Evolutionary conservation across 192 early-diverging fungal genomes (phyloP).

Genomic region (Cladochytrium replicatum): DNA sequence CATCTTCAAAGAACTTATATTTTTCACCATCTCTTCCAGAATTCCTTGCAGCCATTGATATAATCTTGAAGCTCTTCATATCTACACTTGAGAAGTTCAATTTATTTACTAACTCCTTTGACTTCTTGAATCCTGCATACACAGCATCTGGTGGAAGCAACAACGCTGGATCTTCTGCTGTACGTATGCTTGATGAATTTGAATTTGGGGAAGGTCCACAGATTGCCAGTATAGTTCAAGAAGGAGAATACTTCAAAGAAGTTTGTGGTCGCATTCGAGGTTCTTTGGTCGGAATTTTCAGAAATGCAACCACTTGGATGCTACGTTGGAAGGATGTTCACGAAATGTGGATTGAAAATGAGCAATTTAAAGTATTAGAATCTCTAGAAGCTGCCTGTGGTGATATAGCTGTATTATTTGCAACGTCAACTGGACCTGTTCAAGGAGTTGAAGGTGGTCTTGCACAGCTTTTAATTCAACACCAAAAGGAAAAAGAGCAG

Average conservation of each 20-base stretch:
- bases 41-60: constrained; percentile 32
- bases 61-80: constrained; percentile 37
- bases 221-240: constrained; percentile 37
- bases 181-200: constrained; percentile 35
- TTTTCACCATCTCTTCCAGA: constrained; percentile 40
- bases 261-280: constrained; percentile 48
- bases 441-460: constrained; percentile 19
- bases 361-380: constrained; percentile 29
- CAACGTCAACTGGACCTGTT: constrained; percentile 9
- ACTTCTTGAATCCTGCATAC: constrained; percentile 37
- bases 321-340: constrained; percentile 35
- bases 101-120: constrained; percentile 37
- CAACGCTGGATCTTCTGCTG: constrained; percentile 14
- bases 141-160: constrained; percentile 31
- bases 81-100: constrained; percentile 28
- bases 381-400: constrained; percentile 27
- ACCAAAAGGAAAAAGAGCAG: no score
- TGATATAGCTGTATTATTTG: constrained; percentile 28
- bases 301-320: constrained; percentile 40
- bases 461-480: no score
- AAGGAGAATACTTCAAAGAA: constrained; percentile 47
- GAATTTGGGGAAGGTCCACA: constrained; percentile 46
- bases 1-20: constrained; percentile 19
- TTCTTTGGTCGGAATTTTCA: constrained; percentile 41
- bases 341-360: constrained; percentile 49